These are phyloP conservation scores for Tetraselmis chui DNA, from an alignment of 139 green algal genomes.

Conservation along the genomic window DNA sequence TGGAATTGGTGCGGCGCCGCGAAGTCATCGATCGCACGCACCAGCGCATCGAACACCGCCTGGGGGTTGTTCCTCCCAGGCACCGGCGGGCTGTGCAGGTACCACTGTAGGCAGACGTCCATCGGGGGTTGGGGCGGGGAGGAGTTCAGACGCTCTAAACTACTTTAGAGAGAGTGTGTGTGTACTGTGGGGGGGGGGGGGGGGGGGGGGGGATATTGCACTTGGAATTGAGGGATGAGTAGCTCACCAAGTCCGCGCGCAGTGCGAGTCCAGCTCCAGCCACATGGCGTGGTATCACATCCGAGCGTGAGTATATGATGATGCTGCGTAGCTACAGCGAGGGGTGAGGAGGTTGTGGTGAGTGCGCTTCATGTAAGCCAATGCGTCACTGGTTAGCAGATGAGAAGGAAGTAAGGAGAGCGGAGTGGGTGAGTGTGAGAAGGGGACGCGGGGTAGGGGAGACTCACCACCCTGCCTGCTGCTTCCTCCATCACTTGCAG, in stretches of 20 bases:
- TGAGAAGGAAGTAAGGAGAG: no score
- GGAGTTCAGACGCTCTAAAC: no score
- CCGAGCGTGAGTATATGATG: neutral
- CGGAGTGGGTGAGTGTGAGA: no score
- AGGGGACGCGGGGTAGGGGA: neutral
- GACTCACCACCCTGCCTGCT: neutral
- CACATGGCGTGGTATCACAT: neutral
- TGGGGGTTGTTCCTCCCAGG: neutral
- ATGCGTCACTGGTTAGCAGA: no score
- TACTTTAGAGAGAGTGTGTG: no score
- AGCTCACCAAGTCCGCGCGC: neutral
- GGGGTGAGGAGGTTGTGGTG: neutral
- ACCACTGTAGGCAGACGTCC: neutral
- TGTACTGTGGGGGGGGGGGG: no score
- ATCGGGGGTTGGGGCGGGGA: neutral
- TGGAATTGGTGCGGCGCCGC: neutral
- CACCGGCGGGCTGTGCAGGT: neutral
- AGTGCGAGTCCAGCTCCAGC: neutral
- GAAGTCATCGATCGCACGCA: neutral
- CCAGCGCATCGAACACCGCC: neutral
- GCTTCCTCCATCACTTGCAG: neutral
- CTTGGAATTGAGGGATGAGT: no score
- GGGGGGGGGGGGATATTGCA: no score
- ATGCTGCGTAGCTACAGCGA: neutral
- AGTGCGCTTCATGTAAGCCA: no score